Evolutionary conservation across 805 yeast species (phyloP).

Genomic region (Saccharomyces paradoxus): DNA sequence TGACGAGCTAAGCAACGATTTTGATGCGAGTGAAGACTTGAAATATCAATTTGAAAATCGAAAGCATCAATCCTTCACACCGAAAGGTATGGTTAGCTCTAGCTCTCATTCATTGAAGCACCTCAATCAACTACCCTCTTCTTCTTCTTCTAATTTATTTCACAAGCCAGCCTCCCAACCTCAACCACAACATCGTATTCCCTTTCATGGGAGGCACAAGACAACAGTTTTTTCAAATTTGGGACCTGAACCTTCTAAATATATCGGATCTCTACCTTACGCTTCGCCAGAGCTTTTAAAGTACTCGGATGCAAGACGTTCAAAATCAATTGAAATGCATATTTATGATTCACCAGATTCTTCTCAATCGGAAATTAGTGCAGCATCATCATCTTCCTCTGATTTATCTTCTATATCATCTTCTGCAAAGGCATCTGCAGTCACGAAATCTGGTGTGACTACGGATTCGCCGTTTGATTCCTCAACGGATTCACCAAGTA

Average conservation of each 20-base stretch:
- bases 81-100: background rate
- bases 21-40: background rate
- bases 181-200: background rate
- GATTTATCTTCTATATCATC: background rate
- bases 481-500: conserved; percentile 3
- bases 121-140: conserved; percentile 1
- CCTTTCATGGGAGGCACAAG: conserved; percentile 2
- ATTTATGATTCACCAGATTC: background rate
- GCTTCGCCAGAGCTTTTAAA: conserved; percentile 78
- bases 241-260: conserved; percentile 43
- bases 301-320: background rate
- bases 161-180: background rate
- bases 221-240: conserved; percentile 3
- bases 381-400: background rate
- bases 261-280: conserved; percentile 85
- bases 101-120: background rate
- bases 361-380: background rate
- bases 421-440: background rate
- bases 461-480: conserved; percentile 44
- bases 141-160: background rate
- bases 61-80: background rate
- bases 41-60: background rate
- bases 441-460: background rate
- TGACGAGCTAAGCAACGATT: background rate
- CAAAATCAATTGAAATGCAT: background rate